Evolutionary conservation across 768 basidiomycete species (phyloP), one percentile per base, ranked within the genome.

Genomic region (Leucocoprinus birnbaumii): DNA sequence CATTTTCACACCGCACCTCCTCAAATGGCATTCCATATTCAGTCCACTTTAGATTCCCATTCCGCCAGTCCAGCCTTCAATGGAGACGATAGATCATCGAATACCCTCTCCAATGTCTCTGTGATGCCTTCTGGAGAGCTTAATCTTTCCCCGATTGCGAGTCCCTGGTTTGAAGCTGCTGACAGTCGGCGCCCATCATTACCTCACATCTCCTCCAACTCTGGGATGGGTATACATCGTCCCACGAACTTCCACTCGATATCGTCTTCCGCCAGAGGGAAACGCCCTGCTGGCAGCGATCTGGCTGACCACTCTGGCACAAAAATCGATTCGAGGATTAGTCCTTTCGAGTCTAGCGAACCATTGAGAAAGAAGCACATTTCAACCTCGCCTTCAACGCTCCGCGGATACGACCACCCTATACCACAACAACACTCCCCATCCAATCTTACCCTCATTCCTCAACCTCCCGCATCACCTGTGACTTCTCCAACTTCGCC

Each of bases 61-160:
- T 38, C 44, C 11, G 49, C 46, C 1, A 63, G 62, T 37, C 62
- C 65, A 1, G 58, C 59, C 10, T 50, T 61, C 42, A 62, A 13
- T 9, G 44, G 34, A 44, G 58, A 54, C 73, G 10, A 74, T 68
- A n/a, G 75, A 61, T 59, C 73, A 58, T 24, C 61, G 47, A 47
- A 63, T 9, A 48, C 54, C 3, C 38, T 55, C 26, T 54, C 53
- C 14, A 54, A 21, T 31, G 35, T 47, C 2, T 48, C 54, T 31
- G 18, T n/a, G 54, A 34, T 55, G 71, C 1, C 67, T 77, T 2
- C 76, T 77, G 16, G 58, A 58, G 88, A 86, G 55, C 77, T 85
- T 55, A 86, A 92, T 57, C 82, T 92, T 46, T 89, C 88, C 1
- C 89, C 90, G 0, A 71, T 92, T 19, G 88, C 88, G 0, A 91